Evolutionary conservation across 805 yeast genomes (phyloP), one percentile per base, ranked within the genome.

Genomic region (Candida sanyiensis): DNA sequence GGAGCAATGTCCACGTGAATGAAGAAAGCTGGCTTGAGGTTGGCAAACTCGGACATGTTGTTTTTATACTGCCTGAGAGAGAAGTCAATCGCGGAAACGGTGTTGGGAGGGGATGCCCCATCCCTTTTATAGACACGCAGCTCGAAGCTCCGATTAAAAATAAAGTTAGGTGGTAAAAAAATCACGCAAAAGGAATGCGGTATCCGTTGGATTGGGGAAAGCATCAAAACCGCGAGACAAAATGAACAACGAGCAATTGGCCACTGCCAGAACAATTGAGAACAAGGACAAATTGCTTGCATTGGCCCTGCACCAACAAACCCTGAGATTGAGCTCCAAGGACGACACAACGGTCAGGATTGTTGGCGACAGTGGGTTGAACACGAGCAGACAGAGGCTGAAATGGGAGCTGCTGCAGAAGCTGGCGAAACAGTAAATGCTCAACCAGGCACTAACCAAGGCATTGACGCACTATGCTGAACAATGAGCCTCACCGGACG

Each of bases 21-120:
- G 49, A 62, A 61, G 37, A 66, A 49, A 2, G 59, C 64, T 11
- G 72, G 71, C 42, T 61, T 65, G 8, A 54, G 24, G 2, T 35
- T 25, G n/a, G 40, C 40, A 18, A 33, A 31, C 30, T 37, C 33
- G 22, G 38, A 33, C 41, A 37, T 40, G n/a, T n/a, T n/a, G n/a
- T n/a, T n/a, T n/a, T 33, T 10, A 19, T n/a, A 13, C 9, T 17
- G 29, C 23, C 11, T 18, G 17, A 9, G 25, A 10, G 9, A 28
- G 5, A 20, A 20, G 16, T 15, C 12, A 10, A n/a, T 15, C n/a
- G 2, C 23, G 15, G 32, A 9, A n/a, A 28, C 6, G 34, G 22
- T 17, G 26, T n/a, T 25, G 23, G 26, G 15, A 19, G 26, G 26
- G 26, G 12, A 23, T 23, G 11, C 9, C 26, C 26, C 26, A 23